Evolutionary conservation across 164 flowering plant species (phyloP), one percentile per base, ranked within the genome.

Genomic region (Aristolochia contorta): DNA sequence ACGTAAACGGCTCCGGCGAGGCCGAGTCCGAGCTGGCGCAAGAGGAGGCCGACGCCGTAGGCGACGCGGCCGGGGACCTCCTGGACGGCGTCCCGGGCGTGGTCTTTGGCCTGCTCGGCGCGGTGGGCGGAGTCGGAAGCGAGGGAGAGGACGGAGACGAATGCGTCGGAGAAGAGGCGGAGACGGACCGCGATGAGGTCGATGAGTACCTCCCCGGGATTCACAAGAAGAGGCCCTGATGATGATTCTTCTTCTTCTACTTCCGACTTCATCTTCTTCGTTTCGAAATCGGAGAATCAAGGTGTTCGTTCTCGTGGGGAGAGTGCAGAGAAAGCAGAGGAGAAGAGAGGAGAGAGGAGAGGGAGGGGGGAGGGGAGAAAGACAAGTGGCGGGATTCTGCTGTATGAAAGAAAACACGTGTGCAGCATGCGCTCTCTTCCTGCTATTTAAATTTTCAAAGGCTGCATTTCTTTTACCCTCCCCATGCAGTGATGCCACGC

Each of bases 11-110:
- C 92, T 0, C 81, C 89, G 0, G 80, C 13, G 1, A 79, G 12
- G 57, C 92, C 94, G 0, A 68, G 43, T 6, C 68, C 82, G 0
- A 84, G 18, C 62, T 64, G 83, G 69, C 63, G 70, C n/a, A 78
- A 21, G 56, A 82, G 1, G 13, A 65, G 25, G 13, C 32, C 45
- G 60, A 64, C 45, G 22, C 75, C 74, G 14, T 65, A 67, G 32
- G 69, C 67, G n/a, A 73, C 59, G n/a, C 52, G 63, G 10, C 72
- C 46, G 0, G 82, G 78, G 24, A 67, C 60, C 4, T 48, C 54
- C 56, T 27, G 54, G 25, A 46, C 54, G 7, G 69, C 74, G 10
- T 58, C 58, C 51, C 69, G 72, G 4, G 70, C 48, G 19, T 50
- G 41, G 22, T 58, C 54, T 14, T 48, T 58, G 18, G 74, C 60